Base-by-base conservation (phyloP, 805 yeast species). In the Starmerella powellii region DNA sequence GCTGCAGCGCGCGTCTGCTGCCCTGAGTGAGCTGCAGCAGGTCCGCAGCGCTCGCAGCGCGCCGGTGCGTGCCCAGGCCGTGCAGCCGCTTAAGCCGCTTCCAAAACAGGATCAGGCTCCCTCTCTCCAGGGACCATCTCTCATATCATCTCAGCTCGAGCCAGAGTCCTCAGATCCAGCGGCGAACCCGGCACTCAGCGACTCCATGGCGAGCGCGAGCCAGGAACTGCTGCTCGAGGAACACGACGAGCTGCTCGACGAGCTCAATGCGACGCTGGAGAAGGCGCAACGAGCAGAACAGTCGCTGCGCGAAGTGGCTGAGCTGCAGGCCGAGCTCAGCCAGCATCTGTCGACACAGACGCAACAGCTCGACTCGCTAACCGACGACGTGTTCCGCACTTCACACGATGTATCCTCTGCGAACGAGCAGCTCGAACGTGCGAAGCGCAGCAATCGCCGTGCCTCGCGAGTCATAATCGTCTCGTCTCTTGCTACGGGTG, bases 291-390 rank as follows among this genome's bases (percentile, higher is more conserved):
- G 52, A 30, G 68, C 67, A 2, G 69, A 64, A 47, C 55, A 54
- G 49, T 60, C 67, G 21, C 55, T 65, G 50, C 52, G 54, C 17
- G 95, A 84, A 55, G 78, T 87, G 33, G 71, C 86, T 1, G 73
- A 77, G 41, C 60, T 87, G 47, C 88, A 86, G 55, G 67, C 77
- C 19, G 91, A 83, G 55, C 65, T 86, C 41, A 70, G 83, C 11
- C 66, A 77, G 41, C 94, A 87, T 56, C 65, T 86, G 37, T 73
- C 74, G 19, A 59, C 73, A 1, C 96, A 86, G 60, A 74, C 80
- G 5, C 80, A 79, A 40, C 77, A 73, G 56, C 80, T 86, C 13
- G 67, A 72, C 38, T 64, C 67, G 31, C 64, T 86, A 48, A 59
- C 76, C 37, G 79, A 77, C 45, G 77, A 77, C 46, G 87, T 82